phyloP scores from a whole-genome alignment of 257 asterid species.

The Jacaranda mimosifolia region DNA sequence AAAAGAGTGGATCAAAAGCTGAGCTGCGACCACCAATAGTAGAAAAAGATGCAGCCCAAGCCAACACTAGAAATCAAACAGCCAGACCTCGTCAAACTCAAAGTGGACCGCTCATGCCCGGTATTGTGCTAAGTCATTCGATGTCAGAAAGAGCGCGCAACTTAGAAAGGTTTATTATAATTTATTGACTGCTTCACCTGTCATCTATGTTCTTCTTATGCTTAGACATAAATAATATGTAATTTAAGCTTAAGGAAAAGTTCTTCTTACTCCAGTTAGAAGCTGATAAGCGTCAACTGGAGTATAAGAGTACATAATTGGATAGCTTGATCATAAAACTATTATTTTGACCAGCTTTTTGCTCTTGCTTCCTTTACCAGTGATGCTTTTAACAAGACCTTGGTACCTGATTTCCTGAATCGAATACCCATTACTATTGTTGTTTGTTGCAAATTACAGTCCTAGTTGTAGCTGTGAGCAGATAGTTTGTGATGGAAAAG shows the following conservation, averaged over 20 bases:
- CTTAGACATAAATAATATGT: conserved; percentile 25
- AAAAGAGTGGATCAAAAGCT: conserved; percentile 54
- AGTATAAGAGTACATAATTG: neutral
- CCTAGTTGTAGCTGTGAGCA: conserved; percentile 29
- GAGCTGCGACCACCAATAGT: conserved; percentile 57
- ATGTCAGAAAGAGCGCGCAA: conserved; percentile 68
- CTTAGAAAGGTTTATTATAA: conserved; percentile 69
- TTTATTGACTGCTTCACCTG: conserved; percentile 36
- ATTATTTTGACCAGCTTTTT: conserved; percentile 8
- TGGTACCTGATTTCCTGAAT: conserved; percentile 9
- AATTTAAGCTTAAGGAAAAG: conserved; percentile 9
- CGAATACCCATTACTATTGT: neutral
- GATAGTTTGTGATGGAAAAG: conserved; percentile 17
- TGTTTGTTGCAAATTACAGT: conserved; percentile 2
- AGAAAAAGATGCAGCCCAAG: conserved; percentile 62
- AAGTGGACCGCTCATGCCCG: conserved; percentile 95
- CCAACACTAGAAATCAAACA: conserved; percentile 63
- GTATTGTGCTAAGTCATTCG: conserved; percentile 66
- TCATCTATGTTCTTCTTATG: conserved; percentile 29
- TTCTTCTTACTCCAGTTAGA: conserved; percentile 15
- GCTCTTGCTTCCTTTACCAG: neutral
- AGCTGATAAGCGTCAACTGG: conserved; percentile 6
- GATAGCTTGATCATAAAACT: conserved; percentile 15
- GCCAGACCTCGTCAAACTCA: conserved; percentile 77
- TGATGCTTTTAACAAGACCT: conserved; percentile 18